A percentile compares a stretch with the other conserved stretches of the same genome.
phyloP scores from a whole-genome alignment of 495 filamentous ascomycete species.

The Emericellopsis terricola region DNA sequence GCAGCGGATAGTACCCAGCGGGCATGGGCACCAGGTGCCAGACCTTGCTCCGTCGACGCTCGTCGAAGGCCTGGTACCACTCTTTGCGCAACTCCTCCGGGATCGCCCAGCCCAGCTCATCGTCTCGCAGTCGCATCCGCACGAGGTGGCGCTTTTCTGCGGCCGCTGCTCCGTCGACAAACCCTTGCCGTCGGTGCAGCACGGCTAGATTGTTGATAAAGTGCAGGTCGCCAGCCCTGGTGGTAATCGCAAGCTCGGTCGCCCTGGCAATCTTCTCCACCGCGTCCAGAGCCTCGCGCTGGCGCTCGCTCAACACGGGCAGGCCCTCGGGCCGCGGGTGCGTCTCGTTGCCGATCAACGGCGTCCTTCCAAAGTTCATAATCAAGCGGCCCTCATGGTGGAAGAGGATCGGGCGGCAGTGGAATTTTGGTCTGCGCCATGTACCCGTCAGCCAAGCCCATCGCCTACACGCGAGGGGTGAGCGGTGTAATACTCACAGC shows the following conservation, averaged over 20 bases:
- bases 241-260: constrained; percentile 32
- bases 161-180: constrained; percentile 26
- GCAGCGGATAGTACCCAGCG: constrained; percentile 26
- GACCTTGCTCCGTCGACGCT: constrained; percentile 9
- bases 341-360: constrained; percentile 35
- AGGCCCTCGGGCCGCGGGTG: constrained; percentile 34
- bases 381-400: constrained; percentile 33
- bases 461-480: background rate
- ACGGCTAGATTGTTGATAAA: constrained; percentile 60
- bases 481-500: constrained; percentile 24
- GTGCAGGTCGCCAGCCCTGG: constrained; percentile 47
- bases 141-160: constrained; percentile 28
- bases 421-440: constrained; percentile 24
- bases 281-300: constrained; percentile 43
- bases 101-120: constrained; percentile 24
- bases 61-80: constrained; percentile 26
- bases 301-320: constrained; percentile 35
- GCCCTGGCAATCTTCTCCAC: constrained; percentile 41
- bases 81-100: constrained; percentile 21
- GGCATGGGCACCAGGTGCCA: constrained; percentile 36
- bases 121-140: constrained; percentile 31
- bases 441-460: constrained; percentile 1
- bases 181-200: constrained; percentile 47
- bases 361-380: constrained; percentile 42
- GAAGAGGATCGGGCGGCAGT: constrained; percentile 39